These are phyloP conservation scores for Chloranthus sessilifolius DNA, from an alignment of 164 flowering plant species.

Conservation along the genomic window DNA sequence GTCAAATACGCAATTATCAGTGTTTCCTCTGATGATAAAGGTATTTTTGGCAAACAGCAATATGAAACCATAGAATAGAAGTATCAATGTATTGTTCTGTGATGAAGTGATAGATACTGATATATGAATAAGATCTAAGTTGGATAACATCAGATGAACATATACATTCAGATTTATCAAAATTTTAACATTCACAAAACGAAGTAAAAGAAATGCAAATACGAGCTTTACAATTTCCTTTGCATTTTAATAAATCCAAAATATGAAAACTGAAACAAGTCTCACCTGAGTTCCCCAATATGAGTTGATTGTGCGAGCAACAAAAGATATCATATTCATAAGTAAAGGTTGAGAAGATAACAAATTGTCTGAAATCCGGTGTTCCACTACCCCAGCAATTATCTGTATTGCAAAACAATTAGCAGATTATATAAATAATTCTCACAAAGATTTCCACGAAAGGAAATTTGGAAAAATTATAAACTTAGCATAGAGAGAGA, in stretches of 20 bases:
- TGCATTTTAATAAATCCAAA: too few species aligned
- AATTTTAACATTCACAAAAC: background rate
- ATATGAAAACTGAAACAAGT: slow-evolving; percentile 1
- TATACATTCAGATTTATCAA: background rate
- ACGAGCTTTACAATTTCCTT: too few species aligned
- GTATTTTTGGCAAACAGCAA: background rate
- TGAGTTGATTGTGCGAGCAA: slow-evolving; percentile 71
- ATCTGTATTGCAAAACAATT: too few species aligned
- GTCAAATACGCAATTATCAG: background rate
- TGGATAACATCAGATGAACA: background rate
- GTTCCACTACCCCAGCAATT: slow-evolving; percentile 91
- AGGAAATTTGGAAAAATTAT: too few species aligned
- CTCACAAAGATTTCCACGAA: too few species aligned
- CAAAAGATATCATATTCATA: slow-evolving; percentile 70
- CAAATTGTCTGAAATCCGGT: slow-evolving; percentile 68
- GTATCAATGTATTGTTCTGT: background rate
- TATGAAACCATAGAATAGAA: background rate
- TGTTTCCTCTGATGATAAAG: too few species aligned
- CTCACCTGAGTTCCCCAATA: slow-evolving; percentile 94
- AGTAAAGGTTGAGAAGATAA: slow-evolving; percentile 56
- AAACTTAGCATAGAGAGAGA: too few species aligned
- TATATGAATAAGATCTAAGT: background rate
- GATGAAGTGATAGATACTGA: background rate
- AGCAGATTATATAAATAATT: too few species aligned
- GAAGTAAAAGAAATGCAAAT: background rate